Percentiles rank a stretch among this genome's conserved stretches.
These are phyloP conservation scores for Elongisporangium undulatum DNA, from an alignment of 352 stramenopile genomes.

Conservation along the genomic window DNA sequence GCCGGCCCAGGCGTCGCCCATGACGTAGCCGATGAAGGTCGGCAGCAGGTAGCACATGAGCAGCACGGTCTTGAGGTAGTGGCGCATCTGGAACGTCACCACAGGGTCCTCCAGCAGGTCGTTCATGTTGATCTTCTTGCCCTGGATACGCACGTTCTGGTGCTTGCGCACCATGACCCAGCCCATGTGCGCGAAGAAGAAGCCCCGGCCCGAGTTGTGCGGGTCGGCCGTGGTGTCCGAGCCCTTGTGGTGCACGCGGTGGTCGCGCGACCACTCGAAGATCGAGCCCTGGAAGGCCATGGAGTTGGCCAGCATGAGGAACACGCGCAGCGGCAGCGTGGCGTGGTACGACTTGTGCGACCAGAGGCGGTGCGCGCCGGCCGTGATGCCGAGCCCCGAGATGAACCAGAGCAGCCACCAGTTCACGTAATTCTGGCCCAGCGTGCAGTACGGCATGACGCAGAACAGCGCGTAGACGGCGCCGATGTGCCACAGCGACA, in stretches of 20 bases:
- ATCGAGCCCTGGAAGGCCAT: constrained; percentile 97
- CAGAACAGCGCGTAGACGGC: constrained; percentile 67
- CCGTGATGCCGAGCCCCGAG: constrained; percentile 96
- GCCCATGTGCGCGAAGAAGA: constrained; percentile 99
- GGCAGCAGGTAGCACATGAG: constrained; percentile 98
- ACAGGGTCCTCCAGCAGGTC: constrained; percentile 93
- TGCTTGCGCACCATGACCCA: constrained; percentile 99
- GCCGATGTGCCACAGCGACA: constrained; percentile 62
- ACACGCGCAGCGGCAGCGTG: constrained; percentile 82
- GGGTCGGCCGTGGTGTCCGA: constrained; percentile 93
- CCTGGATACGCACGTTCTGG: constrained; percentile 78
- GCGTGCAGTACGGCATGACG: constrained; percentile 46
- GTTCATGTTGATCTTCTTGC: constrained; percentile 93
- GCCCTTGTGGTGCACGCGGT: constrained; percentile 99
- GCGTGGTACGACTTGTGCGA: constrained; percentile 96
- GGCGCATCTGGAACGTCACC: constrained; percentile 95
- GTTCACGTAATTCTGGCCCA: constrained; percentile 46
- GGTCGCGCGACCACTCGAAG: constrained; percentile 98
- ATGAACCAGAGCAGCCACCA: constrained; percentile 64
- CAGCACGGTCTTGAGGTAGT: constrained; percentile 87
- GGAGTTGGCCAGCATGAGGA: constrained; percentile 98
- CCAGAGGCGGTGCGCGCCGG: constrained; percentile 96
- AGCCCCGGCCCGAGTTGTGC: constrained; percentile 96
- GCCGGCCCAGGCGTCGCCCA: constrained; percentile 91
- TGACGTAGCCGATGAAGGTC: constrained; percentile 84